These are phyloP conservation scores for Botryotinia globosa DNA, from an alignment of 2,329 filamentous ascomycete genomes.

Conservation along the genomic window DNA sequence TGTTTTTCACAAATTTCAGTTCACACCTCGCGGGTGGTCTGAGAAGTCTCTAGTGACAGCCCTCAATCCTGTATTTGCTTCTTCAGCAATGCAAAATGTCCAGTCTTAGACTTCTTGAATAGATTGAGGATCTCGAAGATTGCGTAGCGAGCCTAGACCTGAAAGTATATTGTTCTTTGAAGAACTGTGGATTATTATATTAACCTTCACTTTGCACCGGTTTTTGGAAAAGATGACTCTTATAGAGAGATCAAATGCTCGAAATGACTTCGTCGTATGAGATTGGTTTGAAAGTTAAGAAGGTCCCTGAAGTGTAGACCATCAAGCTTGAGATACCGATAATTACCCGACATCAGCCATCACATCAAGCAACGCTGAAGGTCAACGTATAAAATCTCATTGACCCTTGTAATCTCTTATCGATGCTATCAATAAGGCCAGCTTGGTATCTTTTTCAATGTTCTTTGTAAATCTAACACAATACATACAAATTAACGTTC, in stretches of 20 bases:
- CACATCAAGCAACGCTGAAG: neutral
- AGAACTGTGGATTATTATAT: rapidly evolving
- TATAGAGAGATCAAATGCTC: neutral
- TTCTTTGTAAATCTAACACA: slow-evolving; percentile 1
- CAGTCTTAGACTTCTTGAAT: neutral
- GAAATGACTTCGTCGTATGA: neutral
- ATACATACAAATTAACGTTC: neutral
- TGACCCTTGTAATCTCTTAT: slow-evolving; percentile 12
- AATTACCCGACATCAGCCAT: neutral
- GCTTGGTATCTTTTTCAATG: slow-evolving; percentile 22
- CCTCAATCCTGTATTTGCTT: neutral
- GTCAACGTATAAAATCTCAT: neutral
- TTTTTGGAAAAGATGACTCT: rapidly evolving
- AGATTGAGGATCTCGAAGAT: neutral
- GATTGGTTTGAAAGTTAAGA: neutral
- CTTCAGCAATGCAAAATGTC: neutral
- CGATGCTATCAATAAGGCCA: slow-evolving; percentile 21
- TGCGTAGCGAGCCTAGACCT: neutral
- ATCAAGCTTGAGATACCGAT: neutral
- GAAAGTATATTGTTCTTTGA: neutral
- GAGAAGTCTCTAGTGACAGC: neutral
- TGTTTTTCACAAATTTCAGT: neutral
- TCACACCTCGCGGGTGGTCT: neutral
- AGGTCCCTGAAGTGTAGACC: neutral
- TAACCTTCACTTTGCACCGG: neutral